A percentile compares a stretch with the other conserved stretches of the same genome.
phyloP scores from a whole-genome alignment of 805 yeast genomes.

The Cyberlindnera japonica region DNA sequence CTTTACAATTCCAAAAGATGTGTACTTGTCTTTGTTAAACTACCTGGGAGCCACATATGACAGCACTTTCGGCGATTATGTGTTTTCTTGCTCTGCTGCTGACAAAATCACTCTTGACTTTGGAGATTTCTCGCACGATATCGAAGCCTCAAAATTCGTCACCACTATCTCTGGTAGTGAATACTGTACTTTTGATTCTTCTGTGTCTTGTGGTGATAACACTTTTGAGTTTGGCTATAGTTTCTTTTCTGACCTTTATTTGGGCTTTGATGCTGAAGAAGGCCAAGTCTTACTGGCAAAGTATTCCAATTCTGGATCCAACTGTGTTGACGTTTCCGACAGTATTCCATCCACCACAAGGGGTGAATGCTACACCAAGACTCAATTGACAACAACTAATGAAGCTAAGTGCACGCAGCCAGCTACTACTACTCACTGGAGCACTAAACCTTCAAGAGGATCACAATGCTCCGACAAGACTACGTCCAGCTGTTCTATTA shows the following conservation, averaged over 20 bases:
- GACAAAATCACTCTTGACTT: slow-evolving; percentile 15
- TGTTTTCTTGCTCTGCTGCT: slow-evolving; percentile 15
- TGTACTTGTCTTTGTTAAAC: slow-evolving; percentile 13
- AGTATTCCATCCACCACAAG: slow-evolving; percentile 9
- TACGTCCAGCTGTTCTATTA: not conserved
- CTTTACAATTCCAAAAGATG: slow-evolving; percentile 17
- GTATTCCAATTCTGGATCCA: slow-evolving; percentile 10
- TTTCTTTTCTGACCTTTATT: slow-evolving; percentile 16
- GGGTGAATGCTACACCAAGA: slow-evolving; percentile 6
- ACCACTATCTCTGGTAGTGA: slow-evolving; percentile 10
- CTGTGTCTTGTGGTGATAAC: slow-evolving; percentile 7
- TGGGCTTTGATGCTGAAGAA: slow-evolving; percentile 17
- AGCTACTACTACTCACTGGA: slow-evolving; percentile 10
- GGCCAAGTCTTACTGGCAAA: slow-evolving; percentile 17
- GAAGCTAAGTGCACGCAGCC: slow-evolving; percentile 6
- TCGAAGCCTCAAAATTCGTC: slow-evolving; percentile 14
- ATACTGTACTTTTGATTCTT: slow-evolving; percentile 17
- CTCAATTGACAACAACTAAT: slow-evolving; percentile 7
- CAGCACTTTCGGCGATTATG: slow-evolving; percentile 7
- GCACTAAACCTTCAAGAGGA: slow-evolving; percentile 6
- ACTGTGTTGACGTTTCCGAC: slow-evolving; percentile 10
- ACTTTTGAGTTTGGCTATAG: slow-evolving; percentile 18
- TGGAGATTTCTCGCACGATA: slow-evolving; percentile 14
- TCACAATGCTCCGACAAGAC: slow-evolving; percentile 2
- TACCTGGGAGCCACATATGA: slow-evolving; percentile 17